Conservation (phyloP, 805 yeast species). For the Jamesozyma jinghongensis region DNA sequence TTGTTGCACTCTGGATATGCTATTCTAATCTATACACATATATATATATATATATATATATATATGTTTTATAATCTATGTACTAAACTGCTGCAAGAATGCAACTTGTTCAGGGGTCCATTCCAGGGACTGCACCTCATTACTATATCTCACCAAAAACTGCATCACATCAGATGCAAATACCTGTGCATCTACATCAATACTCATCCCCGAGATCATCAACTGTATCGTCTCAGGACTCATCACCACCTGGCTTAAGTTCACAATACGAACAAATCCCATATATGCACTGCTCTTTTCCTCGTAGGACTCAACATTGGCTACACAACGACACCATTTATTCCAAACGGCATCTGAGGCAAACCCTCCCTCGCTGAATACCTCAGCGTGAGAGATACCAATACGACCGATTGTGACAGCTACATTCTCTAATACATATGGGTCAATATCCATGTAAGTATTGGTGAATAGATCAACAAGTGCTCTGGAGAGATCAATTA, state of each 20-base stretch:
- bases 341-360: conserved; percentile 35
- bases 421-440: conserved; percentile 71
- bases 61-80: not conserved
- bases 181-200: conserved; percentile 23
- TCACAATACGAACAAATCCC: conserved; percentile 70
- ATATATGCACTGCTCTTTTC: conserved; percentile 83
- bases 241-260: conserved; percentile 10
- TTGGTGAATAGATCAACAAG: conserved; percentile 24
- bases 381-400: conserved; percentile 54
- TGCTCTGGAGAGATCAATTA: conserved; percentile 24
- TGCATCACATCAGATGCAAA: conserved; percentile 24
- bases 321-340: conserved; percentile 65
- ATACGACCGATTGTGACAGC: conserved; percentile 86
- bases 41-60: not conserved
- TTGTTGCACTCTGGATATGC: conserved; percentile 46
- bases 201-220: conserved; percentile 21
- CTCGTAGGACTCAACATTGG: conserved; percentile 62
- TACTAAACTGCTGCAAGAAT: conserved; percentile 21
- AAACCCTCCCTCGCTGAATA: conserved; percentile 40
- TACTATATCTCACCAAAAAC: conserved; percentile 19
- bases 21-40: conserved; percentile 30
- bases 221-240: conserved; percentile 18
- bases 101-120: conserved; percentile 17
- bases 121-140: conserved; percentile 14
- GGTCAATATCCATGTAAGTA: conserved; percentile 18